These are phyloP conservation scores for Phytophthora tubulina DNA, from an alignment of 352 stramenopile genomes.

Conservation along the genomic window DNA sequence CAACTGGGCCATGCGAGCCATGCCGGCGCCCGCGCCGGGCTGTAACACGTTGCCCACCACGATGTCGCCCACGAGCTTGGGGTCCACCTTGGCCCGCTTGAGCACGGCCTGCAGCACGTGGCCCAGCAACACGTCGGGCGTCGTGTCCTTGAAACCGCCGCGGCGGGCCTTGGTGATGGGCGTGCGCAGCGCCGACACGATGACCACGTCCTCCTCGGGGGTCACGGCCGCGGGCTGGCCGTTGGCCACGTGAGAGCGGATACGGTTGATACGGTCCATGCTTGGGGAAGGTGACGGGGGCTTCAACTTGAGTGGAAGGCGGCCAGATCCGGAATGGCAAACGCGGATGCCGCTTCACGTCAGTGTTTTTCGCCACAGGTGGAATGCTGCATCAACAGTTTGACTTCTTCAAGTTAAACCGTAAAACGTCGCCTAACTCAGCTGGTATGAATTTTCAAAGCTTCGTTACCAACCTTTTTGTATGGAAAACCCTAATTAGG, in stretches of 20 bases:
- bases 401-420: constrained; percentile 26
- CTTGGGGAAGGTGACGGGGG: not conserved
- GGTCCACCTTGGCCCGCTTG: constrained; percentile 84
- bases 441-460: constrained; percentile 2
- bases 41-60: constrained; percentile 90
- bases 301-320: constrained; percentile 19
- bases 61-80: constrained; percentile 80
- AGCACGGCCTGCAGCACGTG: constrained; percentile 87
- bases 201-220: constrained; percentile 83
- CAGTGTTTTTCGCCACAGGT: not conserved
- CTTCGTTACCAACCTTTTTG: not conserved
- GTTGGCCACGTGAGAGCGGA: constrained; percentile 71
- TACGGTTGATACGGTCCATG: constrained; percentile 83
- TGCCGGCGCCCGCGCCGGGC: constrained; percentile 75
- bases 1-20: constrained; percentile 87
- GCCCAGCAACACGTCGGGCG: constrained; percentile 90
- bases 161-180: constrained; percentile 89
- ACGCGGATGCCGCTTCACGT: not conserved
- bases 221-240: constrained; percentile 28
- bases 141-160: constrained; percentile 93
- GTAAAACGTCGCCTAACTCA: not conserved
- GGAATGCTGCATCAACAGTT: constrained; percentile 37
- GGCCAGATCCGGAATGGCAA: constrained; percentile 29
- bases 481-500: not conserved
- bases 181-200: constrained; percentile 87